Conservation (phyloP, 2,329 filamentous ascomycete genomes). For the Diaporthe sp. region DNA sequence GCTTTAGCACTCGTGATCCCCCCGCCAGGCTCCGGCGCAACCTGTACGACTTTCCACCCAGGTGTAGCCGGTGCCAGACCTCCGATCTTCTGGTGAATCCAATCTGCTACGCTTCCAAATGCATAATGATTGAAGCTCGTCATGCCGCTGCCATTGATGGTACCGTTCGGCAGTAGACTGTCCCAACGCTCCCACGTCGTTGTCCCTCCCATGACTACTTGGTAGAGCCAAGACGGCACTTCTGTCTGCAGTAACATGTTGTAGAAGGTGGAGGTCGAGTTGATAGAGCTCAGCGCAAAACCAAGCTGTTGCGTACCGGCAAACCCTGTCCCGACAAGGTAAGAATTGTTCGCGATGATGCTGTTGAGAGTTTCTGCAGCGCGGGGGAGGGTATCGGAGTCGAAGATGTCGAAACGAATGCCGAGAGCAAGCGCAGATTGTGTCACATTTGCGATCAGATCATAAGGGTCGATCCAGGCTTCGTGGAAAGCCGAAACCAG, state of each 20-base stretch:
- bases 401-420: slow-evolving; percentile 22
- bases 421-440: slow-evolving; percentile 14
- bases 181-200: slow-evolving; percentile 30
- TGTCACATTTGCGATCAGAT: slow-evolving; percentile 21
- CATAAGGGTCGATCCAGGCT: slow-evolving; percentile 17
- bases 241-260: slow-evolving; percentile 23
- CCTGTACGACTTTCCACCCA: background rate
- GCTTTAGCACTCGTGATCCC: background rate
- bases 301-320: slow-evolving; percentile 45
- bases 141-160: slow-evolving; percentile 20
- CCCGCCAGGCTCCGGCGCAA: slow-evolving; percentile 12
- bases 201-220: slow-evolving; percentile 26
- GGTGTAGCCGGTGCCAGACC: background rate
- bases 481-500: slow-evolving; percentile 9
- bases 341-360: slow-evolving; percentile 25
- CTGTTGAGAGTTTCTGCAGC: slow-evolving; percentile 15
- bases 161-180: slow-evolving; percentile 14
- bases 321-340: slow-evolving; percentile 44
- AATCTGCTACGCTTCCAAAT: slow-evolving; percentile 19
- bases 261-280: slow-evolving; percentile 23
- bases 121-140: slow-evolving; percentile 20
- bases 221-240: slow-evolving; percentile 31
- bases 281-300: slow-evolving; percentile 38
- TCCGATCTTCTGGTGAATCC: slow-evolving; percentile 26
- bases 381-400: background rate